Evolutionary conservation across 495 filamentous ascomycete genomes (phyloP), one percentile per base, ranked within the genome.

Genomic region (Rhypophila decipiens): DNA sequence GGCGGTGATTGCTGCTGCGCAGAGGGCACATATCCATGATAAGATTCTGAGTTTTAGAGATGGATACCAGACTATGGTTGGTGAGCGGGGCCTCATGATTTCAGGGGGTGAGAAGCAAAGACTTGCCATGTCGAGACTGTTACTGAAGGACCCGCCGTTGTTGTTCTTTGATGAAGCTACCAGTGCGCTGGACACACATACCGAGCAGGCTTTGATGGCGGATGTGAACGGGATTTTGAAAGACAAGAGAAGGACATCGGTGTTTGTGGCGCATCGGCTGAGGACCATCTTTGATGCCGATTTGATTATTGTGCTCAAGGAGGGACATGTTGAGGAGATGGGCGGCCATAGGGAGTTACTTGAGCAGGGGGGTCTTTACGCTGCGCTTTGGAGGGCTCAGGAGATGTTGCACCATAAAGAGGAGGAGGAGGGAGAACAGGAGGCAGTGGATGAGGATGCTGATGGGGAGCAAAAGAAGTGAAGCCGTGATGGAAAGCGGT

Each of bases 91-190:
- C 1, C 86, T 97, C 85, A 97, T 97, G 93, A 96, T 97, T 15
- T 91, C 86, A 3, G 93, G 90, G 7, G 93, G 93, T 24, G 93
- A 98, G 69, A 97, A 97, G 66, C 93, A 98, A 61, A 80, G 93
- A 4, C 68, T 98, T 24, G 93, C 94, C 2, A 81, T 98, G 18
- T 87, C 88, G 5, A 74, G 93, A 24, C 61, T 97, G 29, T 75
- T 98, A 1, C 69, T 98, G 37, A 98, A 98, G 56, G 88, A 98
- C 55, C 91, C 93, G 1, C 85, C 89, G 5, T 67, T 97, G 27
- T 69, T 97, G 1, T 97, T 98, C 77, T 97, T 97, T 54, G 93
- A 98, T 57, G 93, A 98, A 71, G 93, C 93, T 68, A 98, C 94
- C 1, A 94, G 87, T 40, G 94, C 93, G 1, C 72, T 98, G 39